Base-by-base conservation (phyloP, 176 grass and related monocot species). In the Otatea glauca region DNA sequence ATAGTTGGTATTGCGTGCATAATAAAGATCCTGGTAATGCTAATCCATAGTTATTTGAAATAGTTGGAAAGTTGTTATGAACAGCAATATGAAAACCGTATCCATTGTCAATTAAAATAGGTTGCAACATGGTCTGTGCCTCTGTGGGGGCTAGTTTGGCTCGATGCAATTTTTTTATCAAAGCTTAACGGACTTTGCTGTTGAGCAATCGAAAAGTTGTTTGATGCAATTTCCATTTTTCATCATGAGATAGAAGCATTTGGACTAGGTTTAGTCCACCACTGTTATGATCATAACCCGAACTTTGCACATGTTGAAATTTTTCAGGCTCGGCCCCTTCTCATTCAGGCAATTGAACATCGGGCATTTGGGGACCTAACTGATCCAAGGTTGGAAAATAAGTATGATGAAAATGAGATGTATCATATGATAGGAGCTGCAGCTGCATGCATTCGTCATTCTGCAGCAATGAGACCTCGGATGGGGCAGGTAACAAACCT, bases 381-480 rank as follows among this genome's bases (percentile, higher is more conserved):
- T 18, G 97, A 99, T 76, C 90, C 90, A 38, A 92, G 88, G 81
- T 88, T 96, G 75, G 93, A 94, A 77, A 89, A 75, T 49, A 94
- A 86, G 9, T 99, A 86, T 14, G 78, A 91, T 80, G 90, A 89
- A 85, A 83, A 80, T 41, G 90, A 94, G 70, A 94, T 96, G 93
- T 89, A 84, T 68, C 84, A 84, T 42, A 94, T 99, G 93, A 94
- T 99, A n/a, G 93, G 94, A 74, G 88, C 94, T 20, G 97, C 93
- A 76, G 97, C 97, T 41, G 93, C 97, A 54, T 99, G 97, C 66
- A 89, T 91, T 84, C 89, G 93, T 20, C 88, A 99, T 90, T 99
- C 97, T 41, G 83, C 89, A 20, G 78, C 45, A 23, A 99, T 99
- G 92, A 92, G 97, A 81, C 97, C 97, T 24, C 91, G 88, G 74